These are phyloP conservation scores for Poa pratensis DNA, from an alignment of 176 grass and related monocot species.

Conservation along the genomic window DNA sequence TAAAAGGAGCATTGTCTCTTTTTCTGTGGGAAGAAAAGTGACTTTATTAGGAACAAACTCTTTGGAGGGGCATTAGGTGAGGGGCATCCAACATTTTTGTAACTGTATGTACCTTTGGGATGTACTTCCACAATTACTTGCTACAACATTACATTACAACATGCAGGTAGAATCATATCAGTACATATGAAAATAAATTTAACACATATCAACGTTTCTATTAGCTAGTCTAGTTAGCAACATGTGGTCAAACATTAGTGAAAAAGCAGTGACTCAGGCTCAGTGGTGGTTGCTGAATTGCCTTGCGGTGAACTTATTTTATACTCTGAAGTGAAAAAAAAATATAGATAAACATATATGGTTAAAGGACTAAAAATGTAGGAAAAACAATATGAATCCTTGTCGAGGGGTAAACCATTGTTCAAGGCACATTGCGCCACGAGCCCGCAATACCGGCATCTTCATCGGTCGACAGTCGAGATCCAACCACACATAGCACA, in stretches of 20 bases:
- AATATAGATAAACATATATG: not conserved
- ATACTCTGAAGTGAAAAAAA: not conserved
- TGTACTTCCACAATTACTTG: not conserved
- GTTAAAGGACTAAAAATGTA: not conserved
- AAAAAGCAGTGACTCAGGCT: not conserved
- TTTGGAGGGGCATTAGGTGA: not conserved
- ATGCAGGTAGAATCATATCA: not conserved
- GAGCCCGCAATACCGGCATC: too few species aligned
- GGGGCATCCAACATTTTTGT: not conserved
- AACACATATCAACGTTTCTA: too few species aligned
- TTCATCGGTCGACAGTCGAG: too few species aligned
- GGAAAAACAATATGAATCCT: not conserved
- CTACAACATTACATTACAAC: not conserved
- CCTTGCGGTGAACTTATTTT: not conserved
- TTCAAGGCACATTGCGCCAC: not conserved
- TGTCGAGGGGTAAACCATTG: not conserved
- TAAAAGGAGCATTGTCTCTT: not conserved
- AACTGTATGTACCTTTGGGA: not conserved
- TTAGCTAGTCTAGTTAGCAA: not conserved
- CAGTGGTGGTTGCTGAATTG: not conserved
- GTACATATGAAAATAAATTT: too few species aligned
- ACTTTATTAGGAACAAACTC: not conserved
- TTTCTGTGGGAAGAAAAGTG: not conserved
- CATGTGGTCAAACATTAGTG: not conserved
- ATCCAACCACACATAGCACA: too few species aligned